A percentile compares a stretch with the other conserved stretches of the same genome.
These are phyloP conservation scores for Hsuehochloa calcarea DNA, from an alignment of 176 grass and related monocot genomes.

Conservation along the genomic window DNA sequence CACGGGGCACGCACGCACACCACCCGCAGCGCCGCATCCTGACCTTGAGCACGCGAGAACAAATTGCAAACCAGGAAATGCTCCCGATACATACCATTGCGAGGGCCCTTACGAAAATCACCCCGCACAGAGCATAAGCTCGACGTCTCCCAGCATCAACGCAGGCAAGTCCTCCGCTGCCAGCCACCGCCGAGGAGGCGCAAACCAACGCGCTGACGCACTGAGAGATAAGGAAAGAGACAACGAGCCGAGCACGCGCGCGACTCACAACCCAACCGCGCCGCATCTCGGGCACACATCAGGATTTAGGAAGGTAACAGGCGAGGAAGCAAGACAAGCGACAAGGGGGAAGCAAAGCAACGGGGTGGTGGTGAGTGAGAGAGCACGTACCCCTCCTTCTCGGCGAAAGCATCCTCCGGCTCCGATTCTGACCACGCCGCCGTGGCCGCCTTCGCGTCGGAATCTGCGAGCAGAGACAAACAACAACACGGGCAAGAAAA, in stretches of 20 bases:
- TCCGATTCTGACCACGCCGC: constrained; percentile 21
- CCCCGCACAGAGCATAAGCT: background rate
- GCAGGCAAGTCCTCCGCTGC: background rate
- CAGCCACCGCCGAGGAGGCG: background rate
- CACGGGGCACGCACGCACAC: too few relatives aligned
- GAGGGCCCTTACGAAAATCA: background rate
- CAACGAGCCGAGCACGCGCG: background rate
- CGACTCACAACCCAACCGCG: background rate
- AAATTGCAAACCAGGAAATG: background rate
- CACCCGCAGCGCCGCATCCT: background rate
- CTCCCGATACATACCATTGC: background rate
- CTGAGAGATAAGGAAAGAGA: too few relatives aligned
- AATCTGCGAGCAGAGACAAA: constrained; percentile 31
- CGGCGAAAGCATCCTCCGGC: background rate
- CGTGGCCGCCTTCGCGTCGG: background rate
- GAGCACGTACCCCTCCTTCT: constrained; percentile 23
- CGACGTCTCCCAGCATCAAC: background rate
- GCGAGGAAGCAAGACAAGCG: background rate
- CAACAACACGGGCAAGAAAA: background rate
- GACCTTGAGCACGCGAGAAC: too few relatives aligned
- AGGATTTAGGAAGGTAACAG: background rate
- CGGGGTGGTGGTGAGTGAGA: background rate
- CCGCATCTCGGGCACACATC: constrained; percentile 3
- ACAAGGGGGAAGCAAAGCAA: background rate
- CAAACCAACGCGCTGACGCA: background rate